Conservation (phyloP, 2,329 filamentous ascomycete genomes). For the Dactylellina parvicollis region DNA sequence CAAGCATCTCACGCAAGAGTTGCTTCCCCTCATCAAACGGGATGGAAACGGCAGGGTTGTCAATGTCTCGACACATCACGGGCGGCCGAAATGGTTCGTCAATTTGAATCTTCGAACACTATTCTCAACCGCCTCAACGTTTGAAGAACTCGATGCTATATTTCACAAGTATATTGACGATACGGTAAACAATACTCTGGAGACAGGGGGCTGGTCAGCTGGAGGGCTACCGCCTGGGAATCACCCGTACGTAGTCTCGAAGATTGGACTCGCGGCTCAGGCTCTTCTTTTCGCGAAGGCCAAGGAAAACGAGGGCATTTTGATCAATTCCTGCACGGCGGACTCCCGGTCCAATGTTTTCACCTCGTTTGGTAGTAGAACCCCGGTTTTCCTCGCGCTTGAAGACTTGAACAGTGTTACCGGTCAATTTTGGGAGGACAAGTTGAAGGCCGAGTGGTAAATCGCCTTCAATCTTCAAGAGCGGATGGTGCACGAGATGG, state of each 20-base stretch:
- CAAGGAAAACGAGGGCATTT: constrained; percentile 56
- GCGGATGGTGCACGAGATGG: background rate
- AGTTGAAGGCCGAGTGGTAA: background rate
- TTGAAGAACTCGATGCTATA: constrained; percentile 58
- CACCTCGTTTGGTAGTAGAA: constrained; percentile 58
- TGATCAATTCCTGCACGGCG: constrained; percentile 61
- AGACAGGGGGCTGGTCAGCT: constrained; percentile 18
- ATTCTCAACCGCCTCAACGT: constrained; percentile 28
- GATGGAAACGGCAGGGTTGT: constrained; percentile 60
- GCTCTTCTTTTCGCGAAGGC: constrained; percentile 59
- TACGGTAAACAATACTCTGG: constrained; percentile 14
- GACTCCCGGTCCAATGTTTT: constrained; percentile 61
- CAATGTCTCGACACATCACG: constrained; percentile 60
- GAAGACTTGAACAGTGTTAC: constrained; percentile 59
- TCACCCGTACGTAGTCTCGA: constrained; percentile 59
- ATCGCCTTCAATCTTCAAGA: background rate
- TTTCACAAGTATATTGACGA: constrained; percentile 57
- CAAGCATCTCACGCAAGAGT: constrained; percentile 26
- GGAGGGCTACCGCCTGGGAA: constrained; percentile 55
- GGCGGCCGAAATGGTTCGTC: constrained; percentile 53
- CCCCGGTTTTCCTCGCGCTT: constrained; percentile 60
- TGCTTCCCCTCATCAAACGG: constrained; percentile 20
- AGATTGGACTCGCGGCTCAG: constrained; percentile 60
- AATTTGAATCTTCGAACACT: constrained; percentile 53
- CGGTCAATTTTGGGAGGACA: constrained; percentile 60